These are phyloP conservation scores for Penicillium lagena DNA, from an alignment of 495 filamentous ascomycete species.

Conservation along the genomic window DNA sequence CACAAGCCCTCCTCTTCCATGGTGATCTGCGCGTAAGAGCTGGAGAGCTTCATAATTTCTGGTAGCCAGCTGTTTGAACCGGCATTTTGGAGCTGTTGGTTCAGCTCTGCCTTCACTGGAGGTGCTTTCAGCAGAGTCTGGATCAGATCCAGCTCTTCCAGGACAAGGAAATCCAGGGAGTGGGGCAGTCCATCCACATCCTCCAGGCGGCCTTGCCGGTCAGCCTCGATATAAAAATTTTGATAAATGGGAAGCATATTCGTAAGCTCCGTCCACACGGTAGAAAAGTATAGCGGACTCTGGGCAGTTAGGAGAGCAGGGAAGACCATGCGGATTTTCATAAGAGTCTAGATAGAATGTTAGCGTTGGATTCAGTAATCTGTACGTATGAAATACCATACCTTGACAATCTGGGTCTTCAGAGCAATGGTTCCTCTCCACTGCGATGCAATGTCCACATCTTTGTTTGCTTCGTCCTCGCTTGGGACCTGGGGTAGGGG, in stretches of 20 bases:
- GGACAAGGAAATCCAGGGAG: slow-evolving; percentile 85
- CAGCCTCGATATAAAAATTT: slow-evolving; percentile 74
- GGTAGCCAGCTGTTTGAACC: slow-evolving; percentile 60
- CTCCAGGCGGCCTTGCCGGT: slow-evolving; percentile 80
- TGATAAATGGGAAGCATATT: slow-evolving; percentile 65
- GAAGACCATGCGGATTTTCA: slow-evolving; percentile 84
- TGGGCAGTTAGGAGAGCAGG: slow-evolving; percentile 72
- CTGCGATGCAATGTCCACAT: slow-evolving; percentile 36
- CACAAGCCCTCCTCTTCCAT: slow-evolving; percentile 89
- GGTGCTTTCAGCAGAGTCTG: slow-evolving; percentile 77
- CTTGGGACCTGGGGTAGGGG: slow-evolving; percentile 58
- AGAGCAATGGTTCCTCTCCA: slow-evolving; percentile 78
- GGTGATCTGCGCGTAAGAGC: slow-evolving; percentile 84
- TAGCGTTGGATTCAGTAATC: no score
- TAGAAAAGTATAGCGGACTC: slow-evolving; percentile 70
- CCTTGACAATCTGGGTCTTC: slow-evolving; percentile 84
- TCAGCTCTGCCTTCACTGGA: slow-evolving; percentile 78
- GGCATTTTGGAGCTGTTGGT: slow-evolving; percentile 59
- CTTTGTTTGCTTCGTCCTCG: slow-evolving; percentile 49
- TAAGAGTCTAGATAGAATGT: slow-evolving; percentile 54
- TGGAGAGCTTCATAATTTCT: slow-evolving; percentile 75
- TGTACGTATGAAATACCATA: slow-evolving; percentile 13
- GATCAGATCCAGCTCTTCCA: slow-evolving; percentile 92
- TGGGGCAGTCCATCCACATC: slow-evolving; percentile 90
- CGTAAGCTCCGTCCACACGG: slow-evolving; percentile 79